Base-by-base conservation (phyloP, 83 land plant genomes). In the Picea abies region DNA sequence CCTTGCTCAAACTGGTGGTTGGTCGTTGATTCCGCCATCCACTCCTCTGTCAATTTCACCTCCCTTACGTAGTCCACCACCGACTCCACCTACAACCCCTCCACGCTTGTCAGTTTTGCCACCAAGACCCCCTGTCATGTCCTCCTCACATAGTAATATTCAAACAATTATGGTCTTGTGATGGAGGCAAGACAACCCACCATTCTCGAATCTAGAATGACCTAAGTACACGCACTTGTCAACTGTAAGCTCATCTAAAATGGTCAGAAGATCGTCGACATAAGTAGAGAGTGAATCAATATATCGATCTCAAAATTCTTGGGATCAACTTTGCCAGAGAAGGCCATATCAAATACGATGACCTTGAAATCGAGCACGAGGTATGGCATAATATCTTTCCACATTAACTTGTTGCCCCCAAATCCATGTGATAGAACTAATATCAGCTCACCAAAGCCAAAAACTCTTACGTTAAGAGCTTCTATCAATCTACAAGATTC, bases 201-300 rank as follows among this genome's bases (percentile, higher is more conserved):
- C 96, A 92, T 94, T 78, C 93, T 96, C 63, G 93, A 89, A 20
- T 1, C 94, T 91, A 20, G 98, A 95, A 88, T 95, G 98, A 32
- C 98, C 98, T 52, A 94, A 90, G 81, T 79, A 94, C 52, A 84
- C 77, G 85, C 98, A 95, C 16, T 86, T 84, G 6, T 88, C 82
- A 72, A 95, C 82, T 47, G 80, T 19, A 3, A 37, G 39, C 39
- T 37, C 39, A 3, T 37, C 39, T 3, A 37, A 37, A 37, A 37
- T 37, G 39, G 39, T 0, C 0, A 37, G 39, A 37, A 37, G 39
- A 37, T 37, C 39, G 39, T 3, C 39, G 0, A 0, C 39, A 37
- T 37, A 37, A 37, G 4, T 0, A 37, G 4, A 3, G 39, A 37
- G 39, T 3, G 39, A 37, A 32, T 32, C 2, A 37, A 91, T 84